Percentiles rank a stretch among this genome's conserved stretches.
phyloP scores from a whole-genome alignment of 1,284 basidiomycete genomes.

The Trametes polyzona region DNA sequence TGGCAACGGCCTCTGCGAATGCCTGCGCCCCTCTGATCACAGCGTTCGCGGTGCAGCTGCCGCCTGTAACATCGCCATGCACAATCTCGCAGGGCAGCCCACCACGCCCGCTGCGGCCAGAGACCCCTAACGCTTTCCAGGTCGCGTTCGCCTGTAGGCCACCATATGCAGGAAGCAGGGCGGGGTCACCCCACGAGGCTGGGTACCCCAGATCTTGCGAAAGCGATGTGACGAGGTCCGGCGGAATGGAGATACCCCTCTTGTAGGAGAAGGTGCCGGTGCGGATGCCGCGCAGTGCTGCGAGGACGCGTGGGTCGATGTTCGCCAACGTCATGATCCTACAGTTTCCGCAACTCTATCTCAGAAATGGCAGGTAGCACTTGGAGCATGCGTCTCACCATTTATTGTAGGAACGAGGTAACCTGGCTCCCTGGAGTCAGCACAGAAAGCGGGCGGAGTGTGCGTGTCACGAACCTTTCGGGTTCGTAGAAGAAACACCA shows the following conservation, averaged over 20 bases:
- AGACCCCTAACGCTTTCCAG: constrained; percentile 61
- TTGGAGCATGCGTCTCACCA: constrained; percentile 43
- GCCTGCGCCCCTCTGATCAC: constrained; percentile 54
- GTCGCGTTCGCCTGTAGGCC: constrained; percentile 49
- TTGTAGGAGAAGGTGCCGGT: constrained; percentile 62
- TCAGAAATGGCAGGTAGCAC: neutral
- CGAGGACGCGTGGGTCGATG: constrained; percentile 62
- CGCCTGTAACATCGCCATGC: constrained; percentile 56
- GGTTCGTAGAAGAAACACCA: constrained; percentile 84
- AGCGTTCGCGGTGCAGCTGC: constrained; percentile 64
- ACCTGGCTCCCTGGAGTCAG: constrained; percentile 42
- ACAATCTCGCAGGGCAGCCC: constrained; percentile 77
- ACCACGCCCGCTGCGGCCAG: constrained; percentile 54
- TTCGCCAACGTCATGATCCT: constrained; percentile 73
- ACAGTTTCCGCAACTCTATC: neutral
- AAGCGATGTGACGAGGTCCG: constrained; percentile 47
- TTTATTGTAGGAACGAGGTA: constrained; percentile 73
- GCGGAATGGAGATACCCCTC: constrained; percentile 41
- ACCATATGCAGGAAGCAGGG: constrained; percentile 60
- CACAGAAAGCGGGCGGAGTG: neutral
- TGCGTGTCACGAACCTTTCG: constrained; percentile 49
- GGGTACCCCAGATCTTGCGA: constrained; percentile 62
- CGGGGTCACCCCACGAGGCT: constrained; percentile 63
- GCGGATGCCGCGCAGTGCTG: constrained; percentile 55
- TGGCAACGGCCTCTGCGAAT: constrained; percentile 61